A percentile compares a stretch with the other conserved stretches of the same genome.
Evolutionary conservation across 163 green algal genomes (phyloP).

Genomic region (Botryococcus braunii): DNA sequence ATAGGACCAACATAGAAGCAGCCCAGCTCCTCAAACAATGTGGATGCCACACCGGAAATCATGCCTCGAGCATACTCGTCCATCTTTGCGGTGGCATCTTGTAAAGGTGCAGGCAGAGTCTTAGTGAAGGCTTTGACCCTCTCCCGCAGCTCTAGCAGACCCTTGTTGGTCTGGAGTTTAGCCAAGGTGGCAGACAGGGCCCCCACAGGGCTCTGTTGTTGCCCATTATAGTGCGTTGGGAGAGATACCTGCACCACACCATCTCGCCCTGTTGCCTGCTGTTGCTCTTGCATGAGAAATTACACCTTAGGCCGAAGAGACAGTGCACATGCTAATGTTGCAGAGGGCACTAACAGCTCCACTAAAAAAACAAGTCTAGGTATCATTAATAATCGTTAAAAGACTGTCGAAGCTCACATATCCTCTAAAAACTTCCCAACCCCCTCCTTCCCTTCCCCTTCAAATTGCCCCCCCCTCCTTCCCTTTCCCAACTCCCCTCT

Average conservation of each 20-base stretch:
- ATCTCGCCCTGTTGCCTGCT: too few species aligned
- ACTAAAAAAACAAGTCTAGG: too few species aligned
- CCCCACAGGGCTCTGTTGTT: conserved; percentile 91
- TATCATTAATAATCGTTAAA: too few species aligned
- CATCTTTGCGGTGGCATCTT: conserved; percentile 95
- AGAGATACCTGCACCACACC: conserved; percentile 76
- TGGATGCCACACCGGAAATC: conserved; percentile 87
- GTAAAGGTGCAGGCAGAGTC: conserved; percentile 74
- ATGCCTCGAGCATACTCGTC: conserved; percentile 99
- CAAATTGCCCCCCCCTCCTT: too few species aligned
- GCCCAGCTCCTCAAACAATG: conserved; percentile 98
- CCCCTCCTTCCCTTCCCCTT: too few species aligned
- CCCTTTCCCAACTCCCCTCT: too few species aligned
- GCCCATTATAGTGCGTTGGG: conserved; percentile 95
- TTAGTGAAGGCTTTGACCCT: conserved; percentile 96
- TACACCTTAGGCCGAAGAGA: too few species aligned
- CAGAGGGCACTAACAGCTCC: too few species aligned
- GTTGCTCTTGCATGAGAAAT: too few species aligned
- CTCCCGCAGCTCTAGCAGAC: conserved; percentile 94
- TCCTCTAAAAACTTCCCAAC: too few species aligned
- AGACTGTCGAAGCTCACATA: too few species aligned
- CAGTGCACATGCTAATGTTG: too few species aligned
- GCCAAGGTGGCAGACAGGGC: conserved; percentile 81
- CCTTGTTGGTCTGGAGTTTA: conserved; percentile 83
- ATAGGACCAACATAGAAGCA: conserved; percentile 99